These are phyloP conservation scores for Escovopsis sp. DNA, from an alignment of 2,329 filamentous ascomycete species.

Conservation along the genomic window DNA sequence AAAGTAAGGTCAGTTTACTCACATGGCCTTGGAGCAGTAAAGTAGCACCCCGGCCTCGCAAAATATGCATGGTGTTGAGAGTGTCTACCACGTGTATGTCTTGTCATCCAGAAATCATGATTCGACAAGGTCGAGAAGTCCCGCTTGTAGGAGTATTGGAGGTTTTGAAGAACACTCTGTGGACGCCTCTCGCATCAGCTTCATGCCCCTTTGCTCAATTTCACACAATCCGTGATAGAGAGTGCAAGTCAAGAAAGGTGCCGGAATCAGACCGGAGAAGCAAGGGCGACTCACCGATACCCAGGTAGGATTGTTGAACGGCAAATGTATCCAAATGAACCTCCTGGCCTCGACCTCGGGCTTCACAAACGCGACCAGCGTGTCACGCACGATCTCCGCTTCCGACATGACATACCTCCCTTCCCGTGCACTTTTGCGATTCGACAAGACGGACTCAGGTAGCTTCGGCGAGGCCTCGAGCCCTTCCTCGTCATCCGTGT, in stretches of 20 bases:
- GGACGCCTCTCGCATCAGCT: neutral
- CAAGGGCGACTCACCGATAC: slow-evolving; percentile 29
- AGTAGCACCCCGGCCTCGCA: slow-evolving; percentile 33
- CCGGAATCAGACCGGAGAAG: neutral
- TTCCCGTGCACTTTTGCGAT: slow-evolving; percentile 13
- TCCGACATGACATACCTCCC: slow-evolving; percentile 11
- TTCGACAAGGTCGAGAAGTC: slow-evolving; percentile 27
- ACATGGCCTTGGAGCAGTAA: slow-evolving; percentile 24
- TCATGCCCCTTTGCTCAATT: too few species aligned
- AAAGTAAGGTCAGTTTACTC: slow-evolving; percentile 5
- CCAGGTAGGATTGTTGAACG: slow-evolving; percentile 43
- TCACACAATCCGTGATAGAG: neutral
- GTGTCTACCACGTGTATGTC: slow-evolving; percentile 33
- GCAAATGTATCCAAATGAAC: slow-evolving; percentile 44
- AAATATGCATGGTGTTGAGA: slow-evolving; percentile 35
- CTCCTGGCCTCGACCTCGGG: slow-evolving; percentile 25
- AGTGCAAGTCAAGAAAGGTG: neutral
- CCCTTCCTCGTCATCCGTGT: slow-evolving; percentile 12
- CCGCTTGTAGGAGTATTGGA: slow-evolving; percentile 22
- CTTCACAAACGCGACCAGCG: slow-evolving; percentile 16
- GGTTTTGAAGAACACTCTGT: slow-evolving; percentile 29
- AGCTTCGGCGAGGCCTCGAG: slow-evolving; percentile 18
- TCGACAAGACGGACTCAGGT: slow-evolving; percentile 19
- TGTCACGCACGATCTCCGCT: slow-evolving; percentile 16
- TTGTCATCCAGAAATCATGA: slow-evolving; percentile 33